Evolutionary conservation across 1,139 yeast genomes (phyloP).

Genomic region (Suhomyces bolitotheri): DNA sequence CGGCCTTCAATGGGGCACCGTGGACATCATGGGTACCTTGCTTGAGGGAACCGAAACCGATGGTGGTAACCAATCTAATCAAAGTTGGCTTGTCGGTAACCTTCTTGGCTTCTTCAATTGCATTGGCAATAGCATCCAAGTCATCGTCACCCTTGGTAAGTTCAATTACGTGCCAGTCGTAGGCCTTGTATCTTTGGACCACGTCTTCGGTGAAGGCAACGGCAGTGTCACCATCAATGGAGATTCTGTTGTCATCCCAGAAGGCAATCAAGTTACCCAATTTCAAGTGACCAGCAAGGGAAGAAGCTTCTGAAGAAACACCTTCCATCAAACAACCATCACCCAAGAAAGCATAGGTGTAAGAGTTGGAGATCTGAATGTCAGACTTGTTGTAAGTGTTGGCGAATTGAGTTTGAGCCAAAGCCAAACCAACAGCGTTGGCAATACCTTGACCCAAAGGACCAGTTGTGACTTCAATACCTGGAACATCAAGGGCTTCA

Average conservation of each 20-base stretch:
- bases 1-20: constrained; percentile 95
- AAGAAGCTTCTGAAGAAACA: constrained; percentile 90
- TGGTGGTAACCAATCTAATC: constrained; percentile 85
- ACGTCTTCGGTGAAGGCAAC: constrained; percentile 97
- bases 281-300: constrained; percentile 95
- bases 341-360: constrained; percentile 83
- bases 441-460: constrained; percentile 98
- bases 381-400: constrained; percentile 94
- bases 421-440: constrained; percentile 96
- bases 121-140: constrained; percentile 67
- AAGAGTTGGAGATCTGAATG: constrained; percentile 67
- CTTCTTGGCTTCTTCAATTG: constrained; percentile 70
- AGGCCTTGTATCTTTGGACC: constrained; percentile 77
- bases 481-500: constrained; percentile 73
- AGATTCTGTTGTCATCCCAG: constrained; percentile 96
- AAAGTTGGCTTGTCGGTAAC: constrained; percentile 81
- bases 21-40: constrained; percentile 93
- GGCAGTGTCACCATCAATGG: constrained; percentile 92
- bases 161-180: constrained; percentile 89
- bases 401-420: constrained; percentile 90
- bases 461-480: constrained; percentile 97
- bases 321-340: constrained; percentile 99
- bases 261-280: constrained; percentile 92
- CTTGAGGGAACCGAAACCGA: constrained; percentile 88
- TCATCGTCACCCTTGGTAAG: constrained; percentile 85